Evolutionary conservation across 805 yeast species (phyloP).

Genomic region (Ascoidea tarda): DNA sequence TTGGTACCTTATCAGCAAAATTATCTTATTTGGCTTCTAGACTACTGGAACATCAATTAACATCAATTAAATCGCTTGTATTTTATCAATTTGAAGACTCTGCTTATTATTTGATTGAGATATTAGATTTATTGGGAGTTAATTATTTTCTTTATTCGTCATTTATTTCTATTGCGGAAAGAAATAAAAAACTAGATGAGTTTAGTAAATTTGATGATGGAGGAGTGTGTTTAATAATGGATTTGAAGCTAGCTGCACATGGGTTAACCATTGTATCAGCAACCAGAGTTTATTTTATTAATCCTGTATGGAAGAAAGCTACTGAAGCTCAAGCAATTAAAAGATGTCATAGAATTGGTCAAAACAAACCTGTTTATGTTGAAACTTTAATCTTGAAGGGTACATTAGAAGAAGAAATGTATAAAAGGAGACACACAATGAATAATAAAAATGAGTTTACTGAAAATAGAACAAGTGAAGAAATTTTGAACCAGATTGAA

Average conservation of each 20-base stretch:
- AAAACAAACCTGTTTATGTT: slow-evolving; percentile 45
- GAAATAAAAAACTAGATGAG: slow-evolving; percentile 37
- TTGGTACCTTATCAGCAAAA: slow-evolving; percentile 56
- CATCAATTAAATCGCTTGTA: slow-evolving; percentile 38
- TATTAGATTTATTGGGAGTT: slow-evolving; percentile 46
- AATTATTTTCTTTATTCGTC: slow-evolving; percentile 53
- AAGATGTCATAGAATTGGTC: slow-evolving; percentile 69
- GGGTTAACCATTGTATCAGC: slow-evolving; percentile 59
- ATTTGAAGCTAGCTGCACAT: slow-evolving; percentile 50
- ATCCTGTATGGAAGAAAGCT: slow-evolving; percentile 58
- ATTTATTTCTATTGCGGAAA: slow-evolving; percentile 31
- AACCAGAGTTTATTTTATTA: slow-evolving; percentile 54
- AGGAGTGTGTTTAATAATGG: slow-evolving; percentile 51
- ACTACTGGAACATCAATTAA: slow-evolving; percentile 34
- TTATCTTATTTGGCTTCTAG: slow-evolving; percentile 44
- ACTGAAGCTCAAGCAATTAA: slow-evolving; percentile 67
- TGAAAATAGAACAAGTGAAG: slow-evolving; percentile 8
- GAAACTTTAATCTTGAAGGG: slow-evolving; percentile 49
- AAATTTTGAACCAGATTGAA: slow-evolving; percentile 9
- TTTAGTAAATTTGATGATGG: slow-evolving; percentile 31
- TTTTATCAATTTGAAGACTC: slow-evolving; percentile 62
- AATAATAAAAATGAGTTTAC: slow-evolving; percentile 3
- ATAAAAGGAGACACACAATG: slow-evolving; percentile 20
- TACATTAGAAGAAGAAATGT: slow-evolving; percentile 59
- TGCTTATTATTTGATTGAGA: slow-evolving; percentile 54